These are phyloP conservation scores for Botryotinia convoluta DNA, from an alignment of 2,329 filamentous ascomycete species.

Conservation along the genomic window DNA sequence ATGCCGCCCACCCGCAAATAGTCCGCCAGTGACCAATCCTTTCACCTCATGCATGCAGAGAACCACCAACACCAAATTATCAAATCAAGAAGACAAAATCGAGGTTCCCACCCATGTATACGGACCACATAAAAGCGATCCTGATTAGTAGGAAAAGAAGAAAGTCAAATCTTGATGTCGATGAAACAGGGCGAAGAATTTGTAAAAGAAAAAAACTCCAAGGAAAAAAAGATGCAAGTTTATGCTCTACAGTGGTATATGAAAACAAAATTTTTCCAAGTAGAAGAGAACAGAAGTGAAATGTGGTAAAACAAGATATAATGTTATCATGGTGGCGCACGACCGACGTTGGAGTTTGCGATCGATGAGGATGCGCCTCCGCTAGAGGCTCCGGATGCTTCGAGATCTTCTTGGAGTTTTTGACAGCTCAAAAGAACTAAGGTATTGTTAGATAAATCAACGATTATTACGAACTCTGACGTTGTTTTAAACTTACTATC, in stretches of 20 bases:
- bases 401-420: conserved; percentile 48
- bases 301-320: not conserved
- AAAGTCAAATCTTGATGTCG: conserved; percentile 1
- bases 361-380: conserved; percentile 14
- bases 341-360: conserved; percentile 23
- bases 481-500: conserved; percentile 15
- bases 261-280: conserved; percentile 4
- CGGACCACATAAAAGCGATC: not conserved
- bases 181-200: not conserved
- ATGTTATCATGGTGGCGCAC: conserved; percentile 32
- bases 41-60: conserved; percentile 16
- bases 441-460: not conserved
- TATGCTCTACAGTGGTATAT: conserved; percentile 16
- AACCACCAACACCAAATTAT: conserved; percentile 19
- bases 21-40: conserved; percentile 15
- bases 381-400: conserved; percentile 25
- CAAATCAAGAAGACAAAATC: conserved; percentile 7
- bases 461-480: not conserved
- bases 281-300: conserved; percentile 1
- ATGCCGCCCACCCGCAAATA: conserved; percentile 13
- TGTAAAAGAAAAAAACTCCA: not conserved
- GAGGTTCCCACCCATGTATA: conserved; percentile 9
- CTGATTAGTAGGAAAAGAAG: conserved; percentile 5
- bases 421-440: conserved; percentile 53
- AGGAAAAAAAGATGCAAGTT: conserved; percentile 2